These are phyloP conservation scores for Syncephalastrum monosporum DNA, from an alignment of 371 early-diverging fungal genomes.

Conservation along the genomic window DNA sequence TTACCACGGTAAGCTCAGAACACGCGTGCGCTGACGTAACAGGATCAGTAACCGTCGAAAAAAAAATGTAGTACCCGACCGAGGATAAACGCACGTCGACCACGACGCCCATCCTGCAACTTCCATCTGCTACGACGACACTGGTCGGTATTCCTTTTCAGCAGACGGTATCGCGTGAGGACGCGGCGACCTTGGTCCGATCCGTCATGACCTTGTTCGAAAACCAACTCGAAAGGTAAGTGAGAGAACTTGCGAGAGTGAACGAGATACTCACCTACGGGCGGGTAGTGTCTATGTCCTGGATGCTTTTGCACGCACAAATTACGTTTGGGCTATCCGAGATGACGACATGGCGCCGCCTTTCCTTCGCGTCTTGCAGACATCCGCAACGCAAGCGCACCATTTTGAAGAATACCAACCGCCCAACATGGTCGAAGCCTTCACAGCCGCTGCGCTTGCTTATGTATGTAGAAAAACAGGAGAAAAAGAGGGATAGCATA, in stretches of 20 bases:
- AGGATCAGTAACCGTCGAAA: not conserved
- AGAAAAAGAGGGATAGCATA: not conserved
- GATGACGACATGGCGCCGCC: slow-evolving; percentile 31
- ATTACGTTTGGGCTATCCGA: slow-evolving; percentile 26
- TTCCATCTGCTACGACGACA: not conserved
- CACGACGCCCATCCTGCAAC: slow-evolving; percentile 10
- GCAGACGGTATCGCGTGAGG: slow-evolving; percentile 15
- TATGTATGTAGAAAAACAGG: slow-evolving; percentile 29
- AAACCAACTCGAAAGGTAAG: slow-evolving; percentile 7
- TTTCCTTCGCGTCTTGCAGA: slow-evolving; percentile 32
- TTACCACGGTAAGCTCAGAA: not conserved
- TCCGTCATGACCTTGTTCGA: slow-evolving; percentile 7
- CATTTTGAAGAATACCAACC: slow-evolving; percentile 11
- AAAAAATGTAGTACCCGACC: not conserved
- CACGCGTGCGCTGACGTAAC: not conserved
- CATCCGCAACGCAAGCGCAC: slow-evolving; percentile 20
- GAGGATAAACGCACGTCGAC: slow-evolving; percentile 8
- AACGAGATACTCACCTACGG: too few relatives aligned
- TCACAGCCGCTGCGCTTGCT: slow-evolving; percentile 37
- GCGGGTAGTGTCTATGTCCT: slow-evolving; percentile 30
- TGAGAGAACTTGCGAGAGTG: too few relatives aligned
- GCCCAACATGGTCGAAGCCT: slow-evolving; percentile 40
- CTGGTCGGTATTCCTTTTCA: slow-evolving; percentile 3
- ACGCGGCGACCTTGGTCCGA: slow-evolving; percentile 16
- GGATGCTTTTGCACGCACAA: slow-evolving; percentile 32